Base-by-base conservation (phyloP, 2,329 filamentous ascomycete genomes). In the Fusarium penzigii region DNA sequence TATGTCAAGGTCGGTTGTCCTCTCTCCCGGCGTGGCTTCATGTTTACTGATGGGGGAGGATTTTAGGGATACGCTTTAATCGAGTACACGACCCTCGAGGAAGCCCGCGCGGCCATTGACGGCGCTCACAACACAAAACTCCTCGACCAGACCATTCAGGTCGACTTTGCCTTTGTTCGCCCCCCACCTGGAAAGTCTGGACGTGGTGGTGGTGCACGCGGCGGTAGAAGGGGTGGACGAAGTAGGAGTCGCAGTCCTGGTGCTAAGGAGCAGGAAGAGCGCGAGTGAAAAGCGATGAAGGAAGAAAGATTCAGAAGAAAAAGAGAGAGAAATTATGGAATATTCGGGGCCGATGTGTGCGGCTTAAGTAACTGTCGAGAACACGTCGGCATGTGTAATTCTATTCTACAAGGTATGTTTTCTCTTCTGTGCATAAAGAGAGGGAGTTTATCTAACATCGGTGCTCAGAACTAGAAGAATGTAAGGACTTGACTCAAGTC, bases 111-210 rank as follows among this genome's bases (percentile, higher is more conserved):
- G n/a, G 90, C 90, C 42, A 90, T 94, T 65, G 86, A 91, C 69
- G 87, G 85, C 63, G 87, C 88, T n/a, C 83, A 94, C 70, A 78
- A 85, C 57, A 84, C 86, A 40, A 89, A 92, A 71, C 76, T 94
- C 50, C 81, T 94, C 42, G 90, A 94, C 64, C 89, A 94, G 78
- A 90, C 87, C 8, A 81, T 94, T 58, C 76, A 82, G 53, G 89
- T 93, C 55, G 90, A 94, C 74, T 94, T 92, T 72, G 90, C 89
- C 1, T 94, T 94, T 68, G 90, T 94, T 53, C 78, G 90, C 44
- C 90, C 90, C 51, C 89, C 89, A 14, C 88, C 86, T 16, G 80
- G 77, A 50, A 72, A 74, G 45, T 71, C 69, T 3, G 72, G 71
- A 1, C 66, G 70, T 2, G 73, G 72, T 17, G 70, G 74, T 32